These are phyloP conservation scores for Penicillium sp. DNA, from an alignment of 2,329 filamentous ascomycete genomes.

Conservation along the genomic window DNA sequence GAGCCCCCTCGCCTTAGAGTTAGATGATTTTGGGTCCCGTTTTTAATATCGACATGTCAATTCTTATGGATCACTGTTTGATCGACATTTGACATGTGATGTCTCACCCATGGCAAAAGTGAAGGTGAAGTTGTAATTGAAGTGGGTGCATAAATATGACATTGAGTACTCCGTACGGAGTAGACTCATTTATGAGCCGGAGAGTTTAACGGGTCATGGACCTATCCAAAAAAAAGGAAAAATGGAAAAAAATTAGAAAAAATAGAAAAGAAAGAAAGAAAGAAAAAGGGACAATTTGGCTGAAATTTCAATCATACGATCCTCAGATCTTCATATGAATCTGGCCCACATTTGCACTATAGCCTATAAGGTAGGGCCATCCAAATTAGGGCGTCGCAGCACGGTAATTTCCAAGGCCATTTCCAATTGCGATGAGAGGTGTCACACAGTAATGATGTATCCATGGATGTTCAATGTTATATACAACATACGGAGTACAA, in stretches of 20 bases:
- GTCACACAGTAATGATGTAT: background rate
- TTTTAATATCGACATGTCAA: background rate
- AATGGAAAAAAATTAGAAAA: background rate
- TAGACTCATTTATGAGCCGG: background rate
- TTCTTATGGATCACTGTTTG: background rate
- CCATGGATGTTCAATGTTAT: too few species aligned
- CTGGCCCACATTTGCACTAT: background rate
- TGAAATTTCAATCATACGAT: background rate
- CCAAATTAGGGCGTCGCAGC: background rate
- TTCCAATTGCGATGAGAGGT: background rate
- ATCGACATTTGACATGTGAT: slow-evolving; percentile 1
- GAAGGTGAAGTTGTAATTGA: background rate
- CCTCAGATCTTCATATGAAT: background rate
- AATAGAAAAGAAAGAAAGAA: too few species aligned
- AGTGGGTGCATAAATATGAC: background rate
- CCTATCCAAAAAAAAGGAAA: too few species aligned
- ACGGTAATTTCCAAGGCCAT: background rate
- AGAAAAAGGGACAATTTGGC: background rate
- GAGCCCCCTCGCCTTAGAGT: background rate
- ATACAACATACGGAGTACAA: too few species aligned
- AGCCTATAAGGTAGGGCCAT: background rate
- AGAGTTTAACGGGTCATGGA: background rate
- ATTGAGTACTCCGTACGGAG: background rate
- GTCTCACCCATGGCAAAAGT: background rate
- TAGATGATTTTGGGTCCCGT: background rate